Conservation (phyloP, 345 rosid genomes). For the Camelina hispida region DNA sequence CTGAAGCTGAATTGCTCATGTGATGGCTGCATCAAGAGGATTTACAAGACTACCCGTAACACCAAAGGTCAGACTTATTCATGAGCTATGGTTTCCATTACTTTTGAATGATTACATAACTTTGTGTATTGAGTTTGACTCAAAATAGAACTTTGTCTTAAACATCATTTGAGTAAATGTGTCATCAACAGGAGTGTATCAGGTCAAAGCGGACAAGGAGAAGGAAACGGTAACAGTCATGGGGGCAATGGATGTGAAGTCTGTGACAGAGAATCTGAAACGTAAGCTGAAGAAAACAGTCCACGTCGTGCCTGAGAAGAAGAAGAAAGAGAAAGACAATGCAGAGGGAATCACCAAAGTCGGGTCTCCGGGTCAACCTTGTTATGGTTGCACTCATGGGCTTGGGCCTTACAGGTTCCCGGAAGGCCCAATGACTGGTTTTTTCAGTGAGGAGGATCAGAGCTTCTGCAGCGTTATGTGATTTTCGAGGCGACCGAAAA, state of each 20-base stretch:
- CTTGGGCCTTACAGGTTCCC: constrained; percentile 29
- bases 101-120: not conserved
- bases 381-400: not conserved
- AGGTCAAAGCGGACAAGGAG: constrained; percentile 51
- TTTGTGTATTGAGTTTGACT: not conserved
- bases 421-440: constrained; percentile 28
- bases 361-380: constrained; percentile 28
- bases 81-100: not conserved
- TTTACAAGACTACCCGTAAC: constrained; percentile 52
- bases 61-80: constrained; percentile 57
- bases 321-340: constrained; percentile 50
- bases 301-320: constrained; percentile 70
- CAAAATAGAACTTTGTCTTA: not conserved
- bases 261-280: constrained; percentile 53
- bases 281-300: constrained; percentile 64
- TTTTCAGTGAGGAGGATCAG: constrained; percentile 35
- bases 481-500: constrained; percentile 15
- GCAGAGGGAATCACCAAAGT: constrained; percentile 30
- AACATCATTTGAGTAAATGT: not conserved
- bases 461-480: constrained; percentile 35
- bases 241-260: constrained; percentile 75
- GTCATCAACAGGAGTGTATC: constrained; percentile 58
- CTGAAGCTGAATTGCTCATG: constrained; percentile 70
- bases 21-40: constrained; percentile 76
- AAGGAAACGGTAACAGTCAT: constrained; percentile 72